Evolutionary conservation across 1,284 basidiomycete species (phyloP).

Genomic region (Trichosporon sp.): DNA sequence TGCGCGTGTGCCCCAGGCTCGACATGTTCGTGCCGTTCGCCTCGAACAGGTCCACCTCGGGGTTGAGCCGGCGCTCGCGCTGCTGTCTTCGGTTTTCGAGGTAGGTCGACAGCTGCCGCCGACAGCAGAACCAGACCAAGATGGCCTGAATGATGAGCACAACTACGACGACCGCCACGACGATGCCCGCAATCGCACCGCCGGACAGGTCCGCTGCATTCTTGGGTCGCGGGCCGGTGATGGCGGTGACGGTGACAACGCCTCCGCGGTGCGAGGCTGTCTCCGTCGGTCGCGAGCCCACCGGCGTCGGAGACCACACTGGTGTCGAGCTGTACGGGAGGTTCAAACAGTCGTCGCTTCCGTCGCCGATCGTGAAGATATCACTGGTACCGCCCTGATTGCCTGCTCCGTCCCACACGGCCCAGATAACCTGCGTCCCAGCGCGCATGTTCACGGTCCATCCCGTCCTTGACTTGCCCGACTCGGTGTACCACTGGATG

Average conservation of each 20-base stretch:
- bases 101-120: conserved; percentile 40
- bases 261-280: conserved; percentile 30
- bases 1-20: background rate
- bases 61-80: conserved; percentile 34
- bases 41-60: conserved; percentile 42
- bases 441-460: conserved; percentile 48
- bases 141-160: conserved; percentile 41
- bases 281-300: conserved; percentile 23
- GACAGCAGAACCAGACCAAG: conserved; percentile 51
- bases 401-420: conserved; percentile 41
- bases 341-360: conserved; percentile 39
- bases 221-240: conserved; percentile 32
- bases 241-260: conserved; percentile 42
- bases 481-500: conserved; percentile 35
- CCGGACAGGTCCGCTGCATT: conserved; percentile 8
- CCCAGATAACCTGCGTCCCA: conserved; percentile 43
- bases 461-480: conserved; percentile 15
- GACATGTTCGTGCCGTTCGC: conserved; percentile 3
- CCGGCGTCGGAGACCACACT: conserved; percentile 24
- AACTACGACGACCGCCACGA: conserved; percentile 41
- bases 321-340: conserved; percentile 44
- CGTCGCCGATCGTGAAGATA: conserved; percentile 36
- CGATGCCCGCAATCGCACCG: conserved; percentile 51
- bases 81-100: conserved; percentile 42
- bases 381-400: conserved; percentile 43